A percentile compares a stretch with the other conserved stretches of the same genome.
Conservation (phyloP, 108 stramenopile genomes). For the Mediolabrus comicus region DNA sequence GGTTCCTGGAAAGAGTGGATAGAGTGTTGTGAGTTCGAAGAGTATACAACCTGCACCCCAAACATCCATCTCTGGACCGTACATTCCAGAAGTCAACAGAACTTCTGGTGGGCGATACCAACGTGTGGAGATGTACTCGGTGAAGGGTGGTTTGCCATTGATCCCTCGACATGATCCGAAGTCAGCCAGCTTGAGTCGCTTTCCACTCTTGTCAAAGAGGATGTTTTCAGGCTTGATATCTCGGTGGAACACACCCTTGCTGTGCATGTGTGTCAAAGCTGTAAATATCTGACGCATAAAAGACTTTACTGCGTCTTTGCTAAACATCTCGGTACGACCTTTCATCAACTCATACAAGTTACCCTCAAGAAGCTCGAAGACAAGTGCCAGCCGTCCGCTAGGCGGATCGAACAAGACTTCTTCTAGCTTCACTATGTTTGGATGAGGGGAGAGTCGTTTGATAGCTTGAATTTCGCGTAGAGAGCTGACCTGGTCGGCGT, state of each 20-base stretch:
- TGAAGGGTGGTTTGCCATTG: slow-evolving; percentile 77
- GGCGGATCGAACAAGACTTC: slow-evolving; percentile 88
- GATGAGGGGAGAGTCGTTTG: slow-evolving; percentile 78
- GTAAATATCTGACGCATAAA: slow-evolving; percentile 51
- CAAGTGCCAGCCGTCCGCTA: slow-evolving; percentile 83
- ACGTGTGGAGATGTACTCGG: slow-evolving; percentile 87
- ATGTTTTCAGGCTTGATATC: slow-evolving; percentile 93
- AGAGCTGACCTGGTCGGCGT: slow-evolving; percentile 78
- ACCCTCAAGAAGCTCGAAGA: slow-evolving; percentile 90
- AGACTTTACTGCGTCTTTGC: slow-evolving; percentile 24
- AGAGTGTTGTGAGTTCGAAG: slow-evolving; percentile 81
- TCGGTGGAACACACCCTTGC: slow-evolving; percentile 75
- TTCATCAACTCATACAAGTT: slow-evolving; percentile 89
- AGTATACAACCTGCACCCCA: slow-evolving; percentile 87
- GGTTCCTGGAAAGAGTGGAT: slow-evolving; percentile 80
- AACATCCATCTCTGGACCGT: slow-evolving; percentile 84
- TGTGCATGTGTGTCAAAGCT: slow-evolving; percentile 77
- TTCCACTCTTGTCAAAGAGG: slow-evolving; percentile 59
- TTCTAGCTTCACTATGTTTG: slow-evolving; percentile 78
- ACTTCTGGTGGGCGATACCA: slow-evolving; percentile 89
- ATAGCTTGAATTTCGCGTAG: slow-evolving; percentile 88
- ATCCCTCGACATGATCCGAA: slow-evolving; percentile 86
- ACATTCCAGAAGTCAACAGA: slow-evolving; percentile 79
- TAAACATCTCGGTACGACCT: slow-evolving; percentile 36
- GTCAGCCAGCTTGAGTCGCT: slow-evolving; percentile 79